phyloP scores from a whole-genome alignment of 257 asterid genomes.

The Nicotiana attenuata region DNA sequence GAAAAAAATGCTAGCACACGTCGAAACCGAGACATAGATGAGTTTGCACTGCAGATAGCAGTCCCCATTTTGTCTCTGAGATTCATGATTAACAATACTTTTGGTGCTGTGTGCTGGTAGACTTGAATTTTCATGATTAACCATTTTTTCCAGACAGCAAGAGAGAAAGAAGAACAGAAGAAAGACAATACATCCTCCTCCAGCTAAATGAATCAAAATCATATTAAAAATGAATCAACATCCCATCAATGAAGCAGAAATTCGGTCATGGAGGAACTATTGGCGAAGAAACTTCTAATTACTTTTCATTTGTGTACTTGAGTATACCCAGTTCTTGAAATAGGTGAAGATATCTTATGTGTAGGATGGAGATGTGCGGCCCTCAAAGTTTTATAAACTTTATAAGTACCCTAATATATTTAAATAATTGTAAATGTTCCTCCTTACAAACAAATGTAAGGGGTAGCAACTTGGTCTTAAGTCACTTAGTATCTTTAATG shows the following conservation, averaged over 20 bases:
- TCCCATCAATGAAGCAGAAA: not conserved
- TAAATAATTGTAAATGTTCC: not conserved
- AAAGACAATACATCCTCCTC: not conserved
- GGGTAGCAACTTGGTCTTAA: not conserved
- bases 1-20: not conserved
- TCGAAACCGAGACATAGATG: not conserved
- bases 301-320: not conserved
- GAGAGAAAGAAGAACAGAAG: not conserved
- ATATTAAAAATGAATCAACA: not conserved
- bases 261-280: not conserved
- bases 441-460: not conserved
- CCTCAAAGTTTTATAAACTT: not conserved
- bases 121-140: not conserved
- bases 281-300: not conserved
- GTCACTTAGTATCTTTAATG: not conserved
- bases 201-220: not conserved
- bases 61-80: not conserved
- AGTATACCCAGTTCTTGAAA: not conserved
- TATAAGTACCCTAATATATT: not conserved
- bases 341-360: not conserved
- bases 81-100: not conserved
- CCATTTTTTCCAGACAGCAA: not conserved
- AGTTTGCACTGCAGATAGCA: not conserved
- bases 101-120: not conserved
- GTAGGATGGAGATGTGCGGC: not conserved